Conservation (phyloP, 2,329 filamentous ascomycete genomes). For the Apiospora hydei region DNA sequence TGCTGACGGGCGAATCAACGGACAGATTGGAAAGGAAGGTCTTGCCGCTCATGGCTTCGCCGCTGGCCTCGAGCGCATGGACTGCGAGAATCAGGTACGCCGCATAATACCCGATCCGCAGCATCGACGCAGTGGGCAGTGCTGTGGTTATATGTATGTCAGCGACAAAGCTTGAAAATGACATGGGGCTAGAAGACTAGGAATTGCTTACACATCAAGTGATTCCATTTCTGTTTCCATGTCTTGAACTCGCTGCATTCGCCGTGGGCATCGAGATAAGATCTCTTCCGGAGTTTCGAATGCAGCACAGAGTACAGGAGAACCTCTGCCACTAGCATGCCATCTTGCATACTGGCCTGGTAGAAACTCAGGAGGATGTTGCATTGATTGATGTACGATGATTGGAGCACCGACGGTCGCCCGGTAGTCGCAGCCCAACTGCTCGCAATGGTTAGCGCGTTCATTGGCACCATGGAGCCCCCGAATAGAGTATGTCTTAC, state of each 20-base stretch:
- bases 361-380: slow-evolving; percentile 49
- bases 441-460: neutral
- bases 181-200: neutral
- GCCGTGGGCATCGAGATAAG: slow-evolving; percentile 40
- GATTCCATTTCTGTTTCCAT: slow-evolving; percentile 46
- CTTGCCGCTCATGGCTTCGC: slow-evolving; percentile 38
- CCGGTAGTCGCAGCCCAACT: slow-evolving; percentile 52
- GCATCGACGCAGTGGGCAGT: slow-evolving; percentile 43
- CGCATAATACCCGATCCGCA: slow-evolving; percentile 44
- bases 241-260: slow-evolving; percentile 43
- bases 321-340: slow-evolving; percentile 50
- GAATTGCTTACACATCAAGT: slow-evolving; percentile 39
- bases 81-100: slow-evolving; percentile 44
- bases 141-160: slow-evolving; percentile 32
- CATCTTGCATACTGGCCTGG: slow-evolving; percentile 50
- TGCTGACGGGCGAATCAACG: slow-evolving; percentile 26
- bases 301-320: slow-evolving; percentile 47
- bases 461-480: slow-evolving; percentile 9
- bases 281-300: slow-evolving; percentile 42
- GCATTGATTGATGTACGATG: slow-evolving; percentile 48
- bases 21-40: slow-evolving; percentile 37
- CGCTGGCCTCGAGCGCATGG: slow-evolving; percentile 40
- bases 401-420: slow-evolving; percentile 47
- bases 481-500: slow-evolving; percentile 34
- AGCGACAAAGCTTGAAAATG: neutral